These are phyloP conservation scores for Penicillium sp. DNA, from an alignment of 2,329 filamentous ascomycete genomes.

Conservation along the genomic window DNA sequence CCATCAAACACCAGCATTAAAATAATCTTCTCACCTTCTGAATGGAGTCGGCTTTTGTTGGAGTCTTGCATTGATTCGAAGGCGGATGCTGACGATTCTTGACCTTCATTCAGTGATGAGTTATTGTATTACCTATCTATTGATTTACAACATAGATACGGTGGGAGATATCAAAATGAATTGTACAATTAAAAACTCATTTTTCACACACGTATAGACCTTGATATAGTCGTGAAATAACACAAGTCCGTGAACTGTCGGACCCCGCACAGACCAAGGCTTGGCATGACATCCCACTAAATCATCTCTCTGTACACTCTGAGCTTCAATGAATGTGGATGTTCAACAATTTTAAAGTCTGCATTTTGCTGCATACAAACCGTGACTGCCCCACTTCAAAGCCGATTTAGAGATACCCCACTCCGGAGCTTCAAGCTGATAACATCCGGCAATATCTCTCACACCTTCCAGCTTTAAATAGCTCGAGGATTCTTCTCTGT, in stretches of 20 bases:
- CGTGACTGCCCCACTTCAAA: not conserved
- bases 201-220: too few species aligned
- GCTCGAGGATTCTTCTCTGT: not conserved
- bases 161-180: not conserved
- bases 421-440: not conserved
- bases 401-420: not conserved
- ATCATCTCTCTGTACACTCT: not conserved
- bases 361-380: not conserved
- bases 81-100: constrained; percentile 8
- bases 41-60: constrained; percentile 26
- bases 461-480: not conserved
- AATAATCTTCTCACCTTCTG: constrained; percentile 66
- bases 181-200: not conserved
- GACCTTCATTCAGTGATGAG: not conserved
- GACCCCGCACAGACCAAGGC: constrained; percentile 30
- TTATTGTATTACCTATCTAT: not conserved
- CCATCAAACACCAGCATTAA: constrained; percentile 63
- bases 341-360: not conserved
- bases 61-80: not conserved
- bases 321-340: not conserved
- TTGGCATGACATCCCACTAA: constrained; percentile 32
- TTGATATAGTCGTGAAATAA: too few species aligned
- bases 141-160: too few species aligned
- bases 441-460: not conserved
- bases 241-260: not conserved